A percentile compares a stretch with the other conserved stretches of the same genome.
These are phyloP conservation scores for Arabidopsis thaliana DNA, from an alignment of 345 rosid genomes.

Conservation along the genomic window DNA sequence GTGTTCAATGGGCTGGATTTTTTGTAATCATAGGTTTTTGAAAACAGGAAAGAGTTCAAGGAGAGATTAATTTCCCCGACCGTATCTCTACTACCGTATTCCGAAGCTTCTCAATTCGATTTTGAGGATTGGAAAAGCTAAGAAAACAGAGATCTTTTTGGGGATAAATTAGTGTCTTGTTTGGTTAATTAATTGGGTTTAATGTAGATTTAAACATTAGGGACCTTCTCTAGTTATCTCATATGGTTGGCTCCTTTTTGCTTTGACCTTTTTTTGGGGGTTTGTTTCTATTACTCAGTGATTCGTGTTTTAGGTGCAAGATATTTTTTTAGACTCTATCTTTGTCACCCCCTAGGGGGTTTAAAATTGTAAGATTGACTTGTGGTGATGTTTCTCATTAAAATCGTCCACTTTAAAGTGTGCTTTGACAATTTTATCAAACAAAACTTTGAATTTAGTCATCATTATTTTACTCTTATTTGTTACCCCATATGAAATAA, in stretches of 20 bases:
- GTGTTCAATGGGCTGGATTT: neutral
- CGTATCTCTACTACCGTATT: constrained; percentile 4
- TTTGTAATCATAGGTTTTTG: constrained; percentile 27
- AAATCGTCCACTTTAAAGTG: neutral
- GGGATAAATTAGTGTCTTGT: constrained; percentile 30
- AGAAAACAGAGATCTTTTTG: constrained; percentile 19
- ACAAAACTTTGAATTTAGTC: neutral
- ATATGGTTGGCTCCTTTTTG: constrained; percentile 20
- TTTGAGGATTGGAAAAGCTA: constrained; percentile 35
- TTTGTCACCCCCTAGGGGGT: neutral
- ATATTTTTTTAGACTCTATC: neutral
- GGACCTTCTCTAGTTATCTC: constrained; percentile 15
- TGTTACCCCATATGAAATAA: too few relatives aligned
- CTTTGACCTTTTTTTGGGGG: constrained; percentile 19
- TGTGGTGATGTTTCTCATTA: neutral
- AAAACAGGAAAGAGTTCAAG: constrained; percentile 8
- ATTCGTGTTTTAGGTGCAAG: constrained; percentile 25
- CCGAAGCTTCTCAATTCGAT: constrained; percentile 19
- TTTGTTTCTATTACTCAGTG: constrained; percentile 9
- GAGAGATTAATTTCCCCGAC: constrained; percentile 24
- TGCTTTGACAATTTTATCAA: neutral
- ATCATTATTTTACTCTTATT: neutral
- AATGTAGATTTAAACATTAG: constrained; percentile 39
- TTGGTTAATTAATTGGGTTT: constrained; percentile 31
- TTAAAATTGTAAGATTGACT: neutral